Base-by-base conservation (phyloP, 805 yeast genomes). In the Kluyveromyces starmeri region DNA sequence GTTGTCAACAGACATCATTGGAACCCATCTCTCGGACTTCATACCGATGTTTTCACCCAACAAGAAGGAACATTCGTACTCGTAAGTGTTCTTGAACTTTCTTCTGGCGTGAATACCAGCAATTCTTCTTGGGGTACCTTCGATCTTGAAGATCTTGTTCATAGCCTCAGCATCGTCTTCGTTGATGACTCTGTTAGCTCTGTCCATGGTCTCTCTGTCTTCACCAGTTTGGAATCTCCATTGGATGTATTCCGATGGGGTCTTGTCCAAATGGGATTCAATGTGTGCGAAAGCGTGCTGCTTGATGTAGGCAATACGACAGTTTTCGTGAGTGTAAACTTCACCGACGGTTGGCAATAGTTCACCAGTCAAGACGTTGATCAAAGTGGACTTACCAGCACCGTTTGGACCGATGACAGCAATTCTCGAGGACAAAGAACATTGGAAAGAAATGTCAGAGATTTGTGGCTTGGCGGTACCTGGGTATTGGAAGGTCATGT, bases 141-240 rank as follows among this genome's bases (percentile, higher is more conserved):
- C 98, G 63, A 92, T 78, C 82, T 84, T 86, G 88, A 86, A 92
- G 72, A 92, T 82, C 78, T 89, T 92, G 88, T 92, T 86, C 98
- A 92, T 92, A 64, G 94, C 84, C 69, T 80, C 76, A 76, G 88
- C 96, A 72, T 92, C 98, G 57, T 75, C 71, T 75, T 92, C 98
- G 64, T 83, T 86, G 67, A 92, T 86, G 68, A 81, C 89, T 78
- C 98, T 85, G 69, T 94, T 85, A 66, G 97, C 98, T 76, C 97
- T 84, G 78, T 92, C 98, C 98, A 92, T 92, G 71, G 98, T 92
- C 78, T 92, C 98, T 76, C 98, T 86, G 72, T 92, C 98, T 77
- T 92, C 98, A 88, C 98, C 98, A 65, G 98, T 92, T 77, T 92
- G 98, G 96, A 89, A 92, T 82, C 98, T 92, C 98, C 98, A 92